Conservation (phyloP, 108 stramenopile species). For the Nitzschia putrida region DNA sequence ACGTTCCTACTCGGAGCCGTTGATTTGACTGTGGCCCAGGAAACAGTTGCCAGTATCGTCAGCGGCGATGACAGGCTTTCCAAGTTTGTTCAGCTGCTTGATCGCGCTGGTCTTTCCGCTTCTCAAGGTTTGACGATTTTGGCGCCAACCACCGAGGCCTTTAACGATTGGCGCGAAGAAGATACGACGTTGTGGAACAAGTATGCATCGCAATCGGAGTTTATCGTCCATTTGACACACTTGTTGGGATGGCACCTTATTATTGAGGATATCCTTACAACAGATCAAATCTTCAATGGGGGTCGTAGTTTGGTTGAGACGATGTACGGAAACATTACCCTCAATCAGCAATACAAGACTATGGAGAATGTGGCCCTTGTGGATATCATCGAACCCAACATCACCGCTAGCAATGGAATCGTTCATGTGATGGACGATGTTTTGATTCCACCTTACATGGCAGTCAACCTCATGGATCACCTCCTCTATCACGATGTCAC, state of each 20-base stretch:
- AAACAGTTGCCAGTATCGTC: neutral
- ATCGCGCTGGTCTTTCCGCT: constrained; percentile 32
- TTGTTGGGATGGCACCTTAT: constrained; percentile 26
- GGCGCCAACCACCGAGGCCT: constrained; percentile 49
- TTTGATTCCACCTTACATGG: constrained; percentile 32
- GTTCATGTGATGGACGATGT: constrained; percentile 30
- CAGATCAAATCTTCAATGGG: constrained; percentile 32
- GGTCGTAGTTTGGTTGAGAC: constrained; percentile 9
- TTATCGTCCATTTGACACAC: constrained; percentile 30
- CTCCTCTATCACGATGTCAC: constrained; percentile 17
- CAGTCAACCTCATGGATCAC: constrained; percentile 18
- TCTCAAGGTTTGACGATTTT: constrained; percentile 38
- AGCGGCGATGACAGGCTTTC: constrained; percentile 21
- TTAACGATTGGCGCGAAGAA: constrained; percentile 25
- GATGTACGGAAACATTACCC: constrained; percentile 18
- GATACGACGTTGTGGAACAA: constrained; percentile 22
- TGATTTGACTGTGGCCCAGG: neutral
- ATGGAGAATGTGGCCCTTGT: constrained; percentile 18
- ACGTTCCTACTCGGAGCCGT: no score
- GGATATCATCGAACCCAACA: constrained; percentile 22
- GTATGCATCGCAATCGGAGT: constrained; percentile 25
- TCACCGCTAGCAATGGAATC: constrained; percentile 20
- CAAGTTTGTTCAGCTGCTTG: constrained; percentile 25
- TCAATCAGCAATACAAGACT: constrained; percentile 19
- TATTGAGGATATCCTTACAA: constrained; percentile 18